Conservation (phyloP, 1,284 basidiomycete species). For the Naganishia sp. region DNA sequence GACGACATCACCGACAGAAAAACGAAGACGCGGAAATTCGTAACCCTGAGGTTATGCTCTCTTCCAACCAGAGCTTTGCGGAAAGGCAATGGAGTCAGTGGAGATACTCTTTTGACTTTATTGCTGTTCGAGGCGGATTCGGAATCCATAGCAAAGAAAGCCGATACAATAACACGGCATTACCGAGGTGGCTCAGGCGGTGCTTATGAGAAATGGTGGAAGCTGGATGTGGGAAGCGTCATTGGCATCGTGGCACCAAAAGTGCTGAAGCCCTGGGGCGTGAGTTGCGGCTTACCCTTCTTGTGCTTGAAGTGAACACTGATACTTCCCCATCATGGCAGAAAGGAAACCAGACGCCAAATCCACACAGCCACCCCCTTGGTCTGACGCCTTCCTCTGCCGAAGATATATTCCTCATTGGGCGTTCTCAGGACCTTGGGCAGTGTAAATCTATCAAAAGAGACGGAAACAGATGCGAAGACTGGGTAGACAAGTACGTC, state of each 20-base stretch:
- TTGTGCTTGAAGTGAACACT: neutral
- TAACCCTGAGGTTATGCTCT: constrained; percentile 73
- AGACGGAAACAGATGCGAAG: constrained; percentile 76
- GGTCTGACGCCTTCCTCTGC: constrained; percentile 82
- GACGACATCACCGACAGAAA: constrained; percentile 30
- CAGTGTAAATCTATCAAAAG: constrained; percentile 73
- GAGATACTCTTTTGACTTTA: constrained; percentile 79
- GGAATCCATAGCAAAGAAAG: constrained; percentile 43
- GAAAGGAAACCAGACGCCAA: constrained; percentile 55
- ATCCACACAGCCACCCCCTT: constrained; percentile 76
- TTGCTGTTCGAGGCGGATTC: constrained; percentile 83
- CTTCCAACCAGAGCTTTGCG: constrained; percentile 57
- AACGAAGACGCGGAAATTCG: constrained; percentile 62
- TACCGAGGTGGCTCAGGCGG: constrained; percentile 87
- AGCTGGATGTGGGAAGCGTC: constrained; percentile 82
- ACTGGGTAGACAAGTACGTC: constrained; percentile 82
- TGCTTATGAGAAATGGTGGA: constrained; percentile 80
- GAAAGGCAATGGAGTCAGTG: constrained; percentile 58
- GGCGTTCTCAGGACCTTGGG: constrained; percentile 79
- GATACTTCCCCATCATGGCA: neutral
- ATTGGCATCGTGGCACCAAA: constrained; percentile 86
- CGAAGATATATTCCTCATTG: constrained; percentile 77
- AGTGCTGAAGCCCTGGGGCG: constrained; percentile 80
- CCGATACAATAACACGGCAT: constrained; percentile 57
- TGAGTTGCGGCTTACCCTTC: constrained; percentile 48